A percentile compares a stretch with the other conserved stretches of the same genome.
These are phyloP conservation scores for Dioszegia crocea DNA, from an alignment of 768 basidiomycete species.

Conservation along the genomic window DNA sequence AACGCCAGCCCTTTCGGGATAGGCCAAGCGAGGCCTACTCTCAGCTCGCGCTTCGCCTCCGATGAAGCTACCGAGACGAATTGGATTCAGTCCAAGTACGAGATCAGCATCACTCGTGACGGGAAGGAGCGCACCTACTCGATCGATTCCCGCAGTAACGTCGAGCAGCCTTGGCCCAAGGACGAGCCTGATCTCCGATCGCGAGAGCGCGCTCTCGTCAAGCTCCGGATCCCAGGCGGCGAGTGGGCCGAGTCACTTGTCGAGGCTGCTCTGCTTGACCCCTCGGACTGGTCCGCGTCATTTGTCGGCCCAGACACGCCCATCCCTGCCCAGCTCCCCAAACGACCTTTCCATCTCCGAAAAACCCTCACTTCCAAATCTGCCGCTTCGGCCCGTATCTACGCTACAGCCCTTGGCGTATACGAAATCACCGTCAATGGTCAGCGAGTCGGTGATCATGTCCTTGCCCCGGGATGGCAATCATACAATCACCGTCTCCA, in stretches of 20 bases:
- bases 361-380: conserved; percentile 7
- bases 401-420: conserved; percentile 40
- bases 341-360: conserved; percentile 29
- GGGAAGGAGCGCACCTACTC: not conserved
- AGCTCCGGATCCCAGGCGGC: not conserved
- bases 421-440: conserved; percentile 44
- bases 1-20: not conserved
- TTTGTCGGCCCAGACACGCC: not conserved
- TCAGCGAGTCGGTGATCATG: conserved; percentile 29
- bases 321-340: not conserved
- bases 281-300: conserved; percentile 23
- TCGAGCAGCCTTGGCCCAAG: not conserved
- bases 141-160: not conserved
- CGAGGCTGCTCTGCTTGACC: conserved; percentile 27
- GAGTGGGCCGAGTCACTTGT: not conserved
- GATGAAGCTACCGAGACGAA: not conserved
- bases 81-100: not conserved
- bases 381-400: conserved; percentile 18
- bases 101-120: not conserved
- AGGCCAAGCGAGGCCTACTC: not conserved
- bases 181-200: not conserved
- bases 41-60: not conserved
- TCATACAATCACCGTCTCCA: conserved; percentile 37
- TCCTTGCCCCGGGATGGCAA: conserved; percentile 45
- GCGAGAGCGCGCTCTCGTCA: not conserved